phyloP scores from a whole-genome alignment of 495 filamentous ascomycete species.

The Penicillium roqueforti region DNA sequence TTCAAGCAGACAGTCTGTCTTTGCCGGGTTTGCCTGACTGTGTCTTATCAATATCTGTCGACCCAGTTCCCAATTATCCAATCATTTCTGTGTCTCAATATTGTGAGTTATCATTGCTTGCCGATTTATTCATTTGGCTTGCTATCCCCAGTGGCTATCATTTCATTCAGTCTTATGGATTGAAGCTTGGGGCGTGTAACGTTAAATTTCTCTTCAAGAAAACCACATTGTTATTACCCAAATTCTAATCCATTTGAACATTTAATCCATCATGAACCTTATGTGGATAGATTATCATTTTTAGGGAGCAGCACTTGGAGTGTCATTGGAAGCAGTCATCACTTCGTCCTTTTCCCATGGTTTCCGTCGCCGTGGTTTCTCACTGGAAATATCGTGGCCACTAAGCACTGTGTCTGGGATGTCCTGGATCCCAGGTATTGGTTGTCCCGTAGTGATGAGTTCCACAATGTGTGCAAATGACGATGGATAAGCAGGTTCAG shows the following conservation, averaged over 20 bases:
- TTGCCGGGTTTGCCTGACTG: background rate
- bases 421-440: conserved; percentile 83
- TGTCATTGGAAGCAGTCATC: conserved; percentile 4
- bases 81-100: conserved; percentile 14
- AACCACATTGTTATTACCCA: conserved; percentile 7
- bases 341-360: conserved; percentile 67
- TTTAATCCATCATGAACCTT: background rate
- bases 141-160: background rate
- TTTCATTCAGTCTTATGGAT: conserved; percentile 5
- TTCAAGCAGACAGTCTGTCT: background rate
- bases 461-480: conserved; percentile 87
- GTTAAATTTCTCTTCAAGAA: conserved; percentile 1
- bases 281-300: too few relatives aligned
- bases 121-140: conserved; percentile 21
- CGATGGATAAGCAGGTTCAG: conserved; percentile 67
- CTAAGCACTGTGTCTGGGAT: conserved; percentile 79
- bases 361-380: conserved; percentile 57
- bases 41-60: background rate
- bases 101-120: conserved; percentile 12
- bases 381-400: conserved; percentile 54
- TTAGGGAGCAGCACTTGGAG: conserved; percentile 6
- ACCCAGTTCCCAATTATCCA: background rate
- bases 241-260: background rate
- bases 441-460: conserved; percentile 76
- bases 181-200: conserved; percentile 1